A percentile compares a stretch with the other conserved stretches of the same genome.
Conservation (phyloP, 257 asterid species). For the Verbascum thapsus region DNA sequence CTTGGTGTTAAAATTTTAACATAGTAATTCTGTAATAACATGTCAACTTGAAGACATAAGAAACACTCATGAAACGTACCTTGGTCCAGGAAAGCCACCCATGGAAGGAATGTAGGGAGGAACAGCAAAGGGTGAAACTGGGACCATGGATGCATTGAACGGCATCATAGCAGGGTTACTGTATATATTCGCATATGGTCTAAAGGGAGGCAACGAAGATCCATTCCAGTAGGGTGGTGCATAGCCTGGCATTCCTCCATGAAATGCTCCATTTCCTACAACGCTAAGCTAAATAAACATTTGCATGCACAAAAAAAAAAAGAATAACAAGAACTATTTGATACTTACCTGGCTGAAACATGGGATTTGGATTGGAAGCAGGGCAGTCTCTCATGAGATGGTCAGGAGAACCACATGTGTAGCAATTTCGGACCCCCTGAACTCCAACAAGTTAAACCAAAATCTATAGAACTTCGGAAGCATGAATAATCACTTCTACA, state of each 20-base stretch:
- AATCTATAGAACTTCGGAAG: conserved; percentile 14
- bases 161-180: conserved; percentile 62
- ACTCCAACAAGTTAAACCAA: too few relatives aligned
- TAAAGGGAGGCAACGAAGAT: conserved; percentile 45
- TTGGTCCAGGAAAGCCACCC: conserved; percentile 42
- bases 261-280: conserved; percentile 58
- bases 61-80: conserved; percentile 44
- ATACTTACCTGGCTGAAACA: conserved; percentile 64
- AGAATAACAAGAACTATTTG: neutral
- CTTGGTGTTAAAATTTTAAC: conserved; percentile 27
- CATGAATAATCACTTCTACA: neutral
- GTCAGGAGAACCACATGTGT: conserved; percentile 78
- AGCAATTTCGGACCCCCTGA: conserved; percentile 71
- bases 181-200: conserved; percentile 62
- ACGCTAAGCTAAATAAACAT: conserved; percentile 20
- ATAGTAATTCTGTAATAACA: neutral
- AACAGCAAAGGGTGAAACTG: conserved; percentile 44
- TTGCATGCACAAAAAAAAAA: conserved; percentile 2
- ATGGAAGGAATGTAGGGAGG: conserved; percentile 52
- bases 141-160: conserved; percentile 59
- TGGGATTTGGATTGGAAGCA: conserved; percentile 51
- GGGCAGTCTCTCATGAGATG: conserved; percentile 90
- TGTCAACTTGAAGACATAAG: conserved; percentile 18
- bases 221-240: conserved; percentile 69
- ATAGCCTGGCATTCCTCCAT: conserved; percentile 65